Evolutionary conservation across 139 green algal genomes (phyloP), one percentile per base, ranked within the genome.

Genomic region (Tetratostichococcus sp.): DNA sequence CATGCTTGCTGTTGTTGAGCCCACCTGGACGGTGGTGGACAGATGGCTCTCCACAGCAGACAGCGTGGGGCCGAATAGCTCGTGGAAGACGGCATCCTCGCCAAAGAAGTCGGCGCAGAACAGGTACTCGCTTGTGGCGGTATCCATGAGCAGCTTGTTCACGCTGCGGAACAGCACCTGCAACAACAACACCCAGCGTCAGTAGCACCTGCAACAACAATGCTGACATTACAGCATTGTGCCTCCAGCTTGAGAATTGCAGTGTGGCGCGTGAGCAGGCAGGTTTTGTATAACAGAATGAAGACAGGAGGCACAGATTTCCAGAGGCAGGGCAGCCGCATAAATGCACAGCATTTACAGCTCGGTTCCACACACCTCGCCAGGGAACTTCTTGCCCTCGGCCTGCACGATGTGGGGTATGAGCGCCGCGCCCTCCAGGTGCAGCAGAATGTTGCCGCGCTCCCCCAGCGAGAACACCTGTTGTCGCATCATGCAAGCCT

Each of bases 101-200:
- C 82, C 80, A 84, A 97, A 98, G 77, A 99, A 97, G 72, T 97
- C 91, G 30, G 71, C 75, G 89, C 93, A 97, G 86, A 99, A 98
- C 31, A 97, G 82, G 83, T 92, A 98, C 83, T 97, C 93, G 35
- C 74, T 83, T 3, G 90, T 93, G 42, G 93, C 90, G 0, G 94
- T 97, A 87, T 99, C 95, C 84, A 97, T 91, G 28, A 99, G 86
- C 76, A 99, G 86, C 85, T 96, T 97, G 83, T 97, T 86, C 30
- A 95, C 82, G 65, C 89, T 95, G 25, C 91, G 82, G 81, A 98
- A 98, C 57, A 98, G 79, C 17, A 89, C 86, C 89, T 93, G 85
- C 58, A 58, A n/a, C n/a, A n/a, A n/a, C n/a, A n/a, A n/a, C n/a
- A n/a, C n/a, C n/a, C n/a, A n/a, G n/a, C n/a, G n/a, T n/a, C n/a